Evolutionary conservation across 176 grass and related monocot genomes (phyloP), one percentile per base, ranked within the genome.

Genomic region (Aegilops umbellulata): DNA sequence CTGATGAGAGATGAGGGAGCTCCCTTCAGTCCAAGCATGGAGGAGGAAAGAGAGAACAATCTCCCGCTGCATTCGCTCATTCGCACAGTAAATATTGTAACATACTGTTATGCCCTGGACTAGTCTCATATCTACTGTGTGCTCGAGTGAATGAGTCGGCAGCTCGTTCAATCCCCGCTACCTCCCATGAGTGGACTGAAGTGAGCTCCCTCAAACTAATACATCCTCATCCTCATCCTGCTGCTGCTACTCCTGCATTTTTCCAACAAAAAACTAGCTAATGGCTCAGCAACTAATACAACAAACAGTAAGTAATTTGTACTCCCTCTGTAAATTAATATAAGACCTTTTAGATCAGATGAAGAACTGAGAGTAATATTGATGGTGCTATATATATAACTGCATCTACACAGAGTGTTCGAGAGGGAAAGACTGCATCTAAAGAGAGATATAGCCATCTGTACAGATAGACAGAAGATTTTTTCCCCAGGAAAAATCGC

Each of bases 1-100:
- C 72, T 75, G 24, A 44, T 75, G 72, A 75, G 72, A 63, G 38
- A 61, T 30, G 60, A 81, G 79, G 79, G 79, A 81, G 79, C 79
- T 81, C 79, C 79, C 79, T 81, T 81, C 79, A 81, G 79, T 81
- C 79, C 79, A 81, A 81, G 79, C 79, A 81, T 81, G 79, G 79
- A 32, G 79, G 64, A 81, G 79, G 79, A 51, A 81, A 67, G 79
- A 81, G 63, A 81, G 63, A 81, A 81, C 79, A 81, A 31, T 68
- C 79, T 81, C 79, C 79, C 63, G 79, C 79, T 49, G 64, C 79
- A 81, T 81, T 68, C 79, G 29, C 41, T 81, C 41, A 32, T 68
- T 81, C 79, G 4, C 79, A 15, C 19, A n/a, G 79, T n/a, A 51
- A 22, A 14, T 66, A 46, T 74, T 74, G 71, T 19, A 2, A 17